phyloP scores from a whole-genome alignment of 257 asterid genomes.

The Pogostemon cablin region DNA sequence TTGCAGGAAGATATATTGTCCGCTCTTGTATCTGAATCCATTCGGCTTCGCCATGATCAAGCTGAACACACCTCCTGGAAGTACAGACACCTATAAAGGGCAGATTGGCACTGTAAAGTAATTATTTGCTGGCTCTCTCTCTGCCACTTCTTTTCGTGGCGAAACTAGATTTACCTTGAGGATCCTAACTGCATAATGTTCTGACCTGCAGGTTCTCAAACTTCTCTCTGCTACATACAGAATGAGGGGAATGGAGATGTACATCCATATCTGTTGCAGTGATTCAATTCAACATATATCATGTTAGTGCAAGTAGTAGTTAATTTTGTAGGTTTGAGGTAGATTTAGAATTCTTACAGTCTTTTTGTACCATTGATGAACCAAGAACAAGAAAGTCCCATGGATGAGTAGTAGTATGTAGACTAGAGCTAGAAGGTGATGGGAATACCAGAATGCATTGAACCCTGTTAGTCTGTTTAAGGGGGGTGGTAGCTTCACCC shows the following conservation, averaged over 20 bases:
- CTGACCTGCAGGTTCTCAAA: conserved; percentile 77
- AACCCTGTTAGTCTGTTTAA: conserved; percentile 77
- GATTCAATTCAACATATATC: not conserved
- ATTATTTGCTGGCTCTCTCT: not conserved
- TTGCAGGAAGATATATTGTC: conserved; percentile 78
- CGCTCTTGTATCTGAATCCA: conserved; percentile 87
- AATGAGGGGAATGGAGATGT: conserved; percentile 68
- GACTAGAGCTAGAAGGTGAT: conserved; percentile 84
- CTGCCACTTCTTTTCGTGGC: too few relatives aligned
- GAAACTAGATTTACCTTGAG: conserved; percentile 58
- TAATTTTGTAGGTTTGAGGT: too few relatives aligned
- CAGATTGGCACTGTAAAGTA: not conserved
- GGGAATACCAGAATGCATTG: conserved; percentile 96
- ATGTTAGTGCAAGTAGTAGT: not conserved
- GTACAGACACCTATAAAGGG: conserved; percentile 72
- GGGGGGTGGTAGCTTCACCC: conserved; percentile 68
- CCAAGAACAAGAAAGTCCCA: conserved; percentile 72
- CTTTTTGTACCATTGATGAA: conserved; percentile 73
- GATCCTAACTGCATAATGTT: conserved; percentile 73
- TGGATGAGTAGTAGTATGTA: conserved; percentile 70
- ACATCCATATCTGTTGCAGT: conserved; percentile 84
- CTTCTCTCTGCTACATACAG: conserved; percentile 82
- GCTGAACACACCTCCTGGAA: conserved; percentile 96
- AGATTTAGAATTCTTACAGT: conserved; percentile 51
- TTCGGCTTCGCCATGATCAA: conserved; percentile 80